Evolutionary conservation across 331 rosid genomes (phyloP).

Genomic region (Saraca asoca): DNA sequence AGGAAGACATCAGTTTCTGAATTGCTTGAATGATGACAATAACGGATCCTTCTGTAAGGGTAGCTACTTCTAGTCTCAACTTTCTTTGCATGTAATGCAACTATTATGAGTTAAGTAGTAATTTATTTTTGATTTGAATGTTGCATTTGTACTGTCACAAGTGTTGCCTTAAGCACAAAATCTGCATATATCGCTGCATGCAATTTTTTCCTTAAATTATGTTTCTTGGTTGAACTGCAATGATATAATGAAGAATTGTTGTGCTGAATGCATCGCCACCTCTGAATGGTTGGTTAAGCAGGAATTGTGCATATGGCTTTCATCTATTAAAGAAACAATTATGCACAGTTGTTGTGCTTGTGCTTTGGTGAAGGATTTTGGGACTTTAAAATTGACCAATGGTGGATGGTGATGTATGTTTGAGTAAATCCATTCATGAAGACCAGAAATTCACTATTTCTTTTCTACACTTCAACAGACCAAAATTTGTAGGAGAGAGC

Average conservation of each 20-base stretch:
- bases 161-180: background rate
- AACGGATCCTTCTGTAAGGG: constrained; percentile 4
- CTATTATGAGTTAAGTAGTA: constrained; percentile 10
- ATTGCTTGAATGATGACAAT: constrained; percentile 67
- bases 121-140: constrained; percentile 30
- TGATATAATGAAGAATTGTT: background rate
- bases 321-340: no score
- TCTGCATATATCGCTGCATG: constrained; percentile 10
- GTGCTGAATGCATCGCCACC: no score
- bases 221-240: background rate
- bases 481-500: no score
- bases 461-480: no score
- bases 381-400: constrained; percentile 10
- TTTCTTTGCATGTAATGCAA: constrained; percentile 18
- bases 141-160: background rate
- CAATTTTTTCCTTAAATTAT: background rate
- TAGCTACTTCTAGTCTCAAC: constrained; percentile 6
- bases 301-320: no score
- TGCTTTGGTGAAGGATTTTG: constrained; percentile 9
- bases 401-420: background rate
- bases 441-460: no score
- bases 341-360: background rate
- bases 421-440: no score
- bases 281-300: no score
- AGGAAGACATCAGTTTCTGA: constrained; percentile 63